A percentile compares a stretch with the other conserved stretches of the same genome.
phyloP scores from a whole-genome alignment of 2,329 filamentous ascomycete species.

The Mycosphaerella arachidis region DNA sequence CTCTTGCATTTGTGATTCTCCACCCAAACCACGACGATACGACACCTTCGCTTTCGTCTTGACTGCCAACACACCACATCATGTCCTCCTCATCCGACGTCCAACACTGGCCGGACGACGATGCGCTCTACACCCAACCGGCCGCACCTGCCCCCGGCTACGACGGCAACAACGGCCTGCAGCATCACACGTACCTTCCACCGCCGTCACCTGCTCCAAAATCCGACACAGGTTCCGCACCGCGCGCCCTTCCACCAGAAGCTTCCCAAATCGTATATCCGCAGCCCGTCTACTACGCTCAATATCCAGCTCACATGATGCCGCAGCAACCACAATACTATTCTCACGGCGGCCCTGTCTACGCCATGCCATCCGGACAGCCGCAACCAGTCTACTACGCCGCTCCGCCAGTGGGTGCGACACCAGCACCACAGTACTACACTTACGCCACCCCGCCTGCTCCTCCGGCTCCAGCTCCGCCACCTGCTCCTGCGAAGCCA shows the following conservation, averaged over 20 bases:
- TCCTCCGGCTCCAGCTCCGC: slow-evolving; percentile 4
- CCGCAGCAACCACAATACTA: slow-evolving; percentile 19
- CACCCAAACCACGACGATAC: neutral
- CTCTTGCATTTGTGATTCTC: neutral
- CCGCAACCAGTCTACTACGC: slow-evolving; percentile 19
- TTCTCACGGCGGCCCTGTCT: slow-evolving; percentile 13
- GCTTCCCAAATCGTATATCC: slow-evolving; percentile 14
- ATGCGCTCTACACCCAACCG: slow-evolving; percentile 10
- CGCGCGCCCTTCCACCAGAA: slow-evolving; percentile 8
- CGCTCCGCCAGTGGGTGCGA: slow-evolving; percentile 6
- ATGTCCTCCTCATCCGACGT: slow-evolving; percentile 12
- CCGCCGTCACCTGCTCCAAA: slow-evolving; percentile 10
- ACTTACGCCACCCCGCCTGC: slow-evolving; percentile 7
- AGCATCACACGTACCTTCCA: slow-evolving; percentile 25
- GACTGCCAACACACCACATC: neutral
- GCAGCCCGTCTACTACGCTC: slow-evolving; percentile 17
- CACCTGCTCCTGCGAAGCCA: slow-evolving; percentile 1
- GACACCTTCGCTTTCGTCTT: neutral
- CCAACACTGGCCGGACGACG: slow-evolving; percentile 32
- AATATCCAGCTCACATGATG: slow-evolving; percentile 9
- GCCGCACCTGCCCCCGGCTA: slow-evolving; percentile 20
- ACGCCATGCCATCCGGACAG: slow-evolving; percentile 4
- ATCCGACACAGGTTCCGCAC: neutral
- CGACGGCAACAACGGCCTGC: slow-evolving; percentile 29
- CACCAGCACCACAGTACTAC: slow-evolving; percentile 9